These are phyloP conservation scores for Ogataea saltuana DNA, from an alignment of 805 yeast species.

Conservation along the genomic window DNA sequence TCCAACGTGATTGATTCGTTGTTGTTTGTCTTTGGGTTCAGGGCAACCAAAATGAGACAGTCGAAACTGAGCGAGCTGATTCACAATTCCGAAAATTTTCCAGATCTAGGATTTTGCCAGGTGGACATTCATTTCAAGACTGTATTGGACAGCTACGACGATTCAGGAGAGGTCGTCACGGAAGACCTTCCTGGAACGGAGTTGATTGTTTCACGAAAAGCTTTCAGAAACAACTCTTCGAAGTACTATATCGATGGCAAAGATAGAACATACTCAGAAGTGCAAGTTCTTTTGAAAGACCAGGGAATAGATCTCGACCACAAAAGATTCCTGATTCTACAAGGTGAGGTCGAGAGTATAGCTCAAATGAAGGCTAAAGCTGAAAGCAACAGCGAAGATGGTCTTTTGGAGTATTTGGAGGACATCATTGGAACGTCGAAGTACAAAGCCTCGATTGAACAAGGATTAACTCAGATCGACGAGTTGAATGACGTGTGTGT, in stretches of 20 bases:
- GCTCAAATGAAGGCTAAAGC: constrained; percentile 99
- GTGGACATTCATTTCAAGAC: constrained; percentile 89
- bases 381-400: constrained; percentile 88
- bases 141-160: constrained; percentile 54
- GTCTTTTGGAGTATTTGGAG: constrained; percentile 88
- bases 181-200: constrained; percentile 53
- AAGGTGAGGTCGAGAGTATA: constrained; percentile 97
- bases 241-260: constrained; percentile 73
- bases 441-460: constrained; percentile 77
- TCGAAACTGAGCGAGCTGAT: constrained; percentile 89
- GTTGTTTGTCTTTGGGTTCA: constrained; percentile 94
- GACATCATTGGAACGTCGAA: constrained; percentile 94
- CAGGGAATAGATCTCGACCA: constrained; percentile 94
- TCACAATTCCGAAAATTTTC: constrained; percentile 80
- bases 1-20: constrained; percentile 98
- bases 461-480: constrained; percentile 59
- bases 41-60: constrained; percentile 97
- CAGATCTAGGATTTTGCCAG: constrained; percentile 69
- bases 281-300: constrained; percentile 67
- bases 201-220: constrained; percentile 77
- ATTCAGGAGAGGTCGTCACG: constrained; percentile 33
- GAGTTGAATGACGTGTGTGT: constrained; percentile 75
- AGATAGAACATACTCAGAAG: constrained; percentile 73
- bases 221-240: constrained; percentile 73
- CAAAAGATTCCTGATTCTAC: constrained; percentile 89